phyloP scores from a whole-genome alignment of 164 flowering plant genomes.

The Umbilicus rupestris region DNA sequence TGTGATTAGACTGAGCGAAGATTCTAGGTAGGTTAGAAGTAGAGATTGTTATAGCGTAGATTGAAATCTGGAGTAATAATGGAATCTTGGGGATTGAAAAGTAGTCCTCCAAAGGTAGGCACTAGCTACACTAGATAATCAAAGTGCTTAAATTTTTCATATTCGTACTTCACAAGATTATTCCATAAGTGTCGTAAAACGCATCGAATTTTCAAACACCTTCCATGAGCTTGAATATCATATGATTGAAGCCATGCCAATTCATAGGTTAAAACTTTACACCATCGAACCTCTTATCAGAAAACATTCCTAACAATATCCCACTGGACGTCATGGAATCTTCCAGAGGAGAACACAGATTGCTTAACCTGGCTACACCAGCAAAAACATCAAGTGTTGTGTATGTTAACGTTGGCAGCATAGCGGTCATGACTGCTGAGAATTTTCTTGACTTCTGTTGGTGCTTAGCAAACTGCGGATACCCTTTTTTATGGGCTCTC shows the following conservation, averaged over 20 bases:
- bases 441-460: not conserved
- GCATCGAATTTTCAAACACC: not conserved
- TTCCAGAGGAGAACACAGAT: conserved; percentile 6
- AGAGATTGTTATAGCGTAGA: too few relatives aligned
- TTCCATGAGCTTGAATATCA: not conserved
- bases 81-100: too few relatives aligned
- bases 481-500: conserved; percentile 8
- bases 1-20: too few relatives aligned
- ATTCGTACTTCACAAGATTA: too few relatives aligned
- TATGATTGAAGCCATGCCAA: not conserved
- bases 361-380: conserved; percentile 7
- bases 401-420: conserved; percentile 9
- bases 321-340: conserved; percentile 6
- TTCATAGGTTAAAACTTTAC: not conserved
- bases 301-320: not conserved
- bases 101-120: too few relatives aligned
- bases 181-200: too few relatives aligned
- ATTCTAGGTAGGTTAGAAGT: too few relatives aligned
- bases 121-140: too few relatives aligned
- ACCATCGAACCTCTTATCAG: not conserved
- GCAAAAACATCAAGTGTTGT: conserved; percentile 2
- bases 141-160: too few relatives aligned
- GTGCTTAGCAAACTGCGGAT: conserved; percentile 6
- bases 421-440: conserved; percentile 2
- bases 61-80: too few relatives aligned